A percentile compares a stretch with the other conserved stretches of the same genome.
Conservation (phyloP, 208 protist genomes). For the Endotrypanum monterogeii region DNA sequence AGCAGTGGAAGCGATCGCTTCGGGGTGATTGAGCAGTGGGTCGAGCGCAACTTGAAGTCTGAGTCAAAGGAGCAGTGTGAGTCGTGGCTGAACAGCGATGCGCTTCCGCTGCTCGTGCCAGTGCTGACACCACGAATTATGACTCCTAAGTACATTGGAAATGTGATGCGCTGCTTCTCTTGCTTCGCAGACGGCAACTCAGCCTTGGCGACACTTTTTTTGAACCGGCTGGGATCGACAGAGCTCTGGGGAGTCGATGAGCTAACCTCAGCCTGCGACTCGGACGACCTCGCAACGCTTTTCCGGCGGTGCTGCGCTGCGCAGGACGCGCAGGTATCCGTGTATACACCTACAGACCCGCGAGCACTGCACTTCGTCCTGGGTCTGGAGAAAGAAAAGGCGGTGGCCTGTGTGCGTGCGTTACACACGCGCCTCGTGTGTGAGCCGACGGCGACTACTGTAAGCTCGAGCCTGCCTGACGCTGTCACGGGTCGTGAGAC, state of each 20-base stretch:
- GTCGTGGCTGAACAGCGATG: conserved; percentile 60
- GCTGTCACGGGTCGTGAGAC: neutral
- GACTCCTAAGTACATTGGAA: conserved; percentile 63
- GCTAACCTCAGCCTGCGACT: conserved; percentile 45
- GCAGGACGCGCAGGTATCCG: conserved; percentile 45
- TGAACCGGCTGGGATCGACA: conserved; percentile 53
- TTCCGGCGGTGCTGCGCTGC: conserved; percentile 61
- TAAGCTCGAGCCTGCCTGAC: neutral
- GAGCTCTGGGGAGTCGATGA: conserved; percentile 57
- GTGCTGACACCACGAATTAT: conserved; percentile 52
- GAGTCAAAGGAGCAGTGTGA: conserved; percentile 35
- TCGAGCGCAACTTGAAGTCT: conserved; percentile 59
- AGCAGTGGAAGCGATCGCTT: conserved; percentile 9
- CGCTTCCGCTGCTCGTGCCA: conserved; percentile 53
- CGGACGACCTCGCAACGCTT: conserved; percentile 51
- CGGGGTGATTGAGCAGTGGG: conserved; percentile 53
- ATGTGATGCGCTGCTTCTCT: conserved; percentile 61
- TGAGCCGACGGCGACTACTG: neutral
- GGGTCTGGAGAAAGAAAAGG: conserved; percentile 27
- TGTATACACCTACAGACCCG: conserved; percentile 70
- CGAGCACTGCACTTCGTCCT: conserved; percentile 61
- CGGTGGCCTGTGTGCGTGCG: conserved; percentile 48
- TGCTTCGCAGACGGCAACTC: conserved; percentile 43
- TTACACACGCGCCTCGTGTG: conserved; percentile 29
- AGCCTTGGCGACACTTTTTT: conserved; percentile 43